Percentiles rank a stretch among this genome's conserved stretches.
Conservation (phyloP, 2,329 filamentous ascomycete genomes). For the Aspergillus latus region DNA sequence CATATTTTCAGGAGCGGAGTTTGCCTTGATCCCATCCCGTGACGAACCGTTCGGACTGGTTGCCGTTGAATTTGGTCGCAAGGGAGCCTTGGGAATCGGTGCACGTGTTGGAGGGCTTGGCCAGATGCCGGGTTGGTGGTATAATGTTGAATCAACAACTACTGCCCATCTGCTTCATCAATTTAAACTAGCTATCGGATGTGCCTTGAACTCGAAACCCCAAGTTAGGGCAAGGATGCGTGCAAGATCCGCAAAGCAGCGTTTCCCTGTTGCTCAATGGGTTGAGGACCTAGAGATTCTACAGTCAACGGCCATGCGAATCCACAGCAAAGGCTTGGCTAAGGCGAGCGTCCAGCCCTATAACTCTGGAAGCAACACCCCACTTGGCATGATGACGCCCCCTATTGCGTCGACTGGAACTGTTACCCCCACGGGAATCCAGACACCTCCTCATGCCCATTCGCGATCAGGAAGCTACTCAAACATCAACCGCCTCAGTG, state of each 20-base stretch:
- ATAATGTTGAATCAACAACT: conserved; percentile 64
- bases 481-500: conserved; percentile 32
- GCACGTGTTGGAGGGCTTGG: conserved; percentile 66
- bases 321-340: conserved; percentile 49
- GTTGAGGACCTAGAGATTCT: conserved; percentile 64
- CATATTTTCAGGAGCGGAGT: conserved; percentile 67
- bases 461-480: conserved; percentile 33
- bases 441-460: conserved; percentile 36
- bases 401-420: conserved; percentile 41
- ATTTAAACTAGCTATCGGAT: conserved; percentile 64
- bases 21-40: conserved; percentile 66
- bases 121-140: conserved; percentile 73
- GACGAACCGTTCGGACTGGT: conserved; percentile 70
- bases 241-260: conserved; percentile 63
- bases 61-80: conserved; percentile 67
- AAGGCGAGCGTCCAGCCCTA: conserved; percentile 35
- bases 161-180: conserved; percentile 64
- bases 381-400: conserved; percentile 39
- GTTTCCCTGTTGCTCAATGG: conserved; percentile 68
- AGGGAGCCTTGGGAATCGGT: conserved; percentile 66
- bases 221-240: conserved; percentile 62
- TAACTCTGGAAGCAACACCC: conserved; percentile 46
- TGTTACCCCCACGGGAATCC: conserved; percentile 43
- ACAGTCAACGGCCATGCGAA: conserved; percentile 60
- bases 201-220: conserved; percentile 58